Conservation (phyloP, 2,329 filamentous ascomycete species). For the Colletotrichum sp. region DNA sequence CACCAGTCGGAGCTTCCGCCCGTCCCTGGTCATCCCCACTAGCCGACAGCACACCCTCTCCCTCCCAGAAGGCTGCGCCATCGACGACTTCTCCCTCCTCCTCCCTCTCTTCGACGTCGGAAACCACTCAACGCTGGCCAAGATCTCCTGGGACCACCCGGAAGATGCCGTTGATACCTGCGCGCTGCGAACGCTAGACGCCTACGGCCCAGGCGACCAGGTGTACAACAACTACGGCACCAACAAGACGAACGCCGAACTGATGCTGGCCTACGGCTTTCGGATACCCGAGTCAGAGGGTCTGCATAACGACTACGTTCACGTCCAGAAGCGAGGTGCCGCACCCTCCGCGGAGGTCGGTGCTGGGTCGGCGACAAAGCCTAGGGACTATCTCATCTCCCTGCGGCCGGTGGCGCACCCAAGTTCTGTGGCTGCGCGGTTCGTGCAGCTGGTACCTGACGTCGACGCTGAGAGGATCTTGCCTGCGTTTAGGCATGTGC, state of each 20-base stretch:
- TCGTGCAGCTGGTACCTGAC: constrained; percentile 40
- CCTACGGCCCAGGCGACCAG: constrained; percentile 51
- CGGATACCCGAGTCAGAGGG: constrained; percentile 51
- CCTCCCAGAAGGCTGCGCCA: constrained; percentile 41
- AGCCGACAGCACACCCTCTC: constrained; percentile 30
- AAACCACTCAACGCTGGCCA: constrained; percentile 70
- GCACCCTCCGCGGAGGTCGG: constrained; percentile 22
- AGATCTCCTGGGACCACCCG: constrained; percentile 63
- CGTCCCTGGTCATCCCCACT: constrained; percentile 58
- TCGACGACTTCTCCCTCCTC: constrained; percentile 70
- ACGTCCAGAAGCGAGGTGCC: constrained; percentile 53
- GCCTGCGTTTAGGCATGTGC: constrained; percentile 53
- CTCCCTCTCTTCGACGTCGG: constrained; percentile 75
- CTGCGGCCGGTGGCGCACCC: constrained; percentile 51
- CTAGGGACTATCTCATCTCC: constrained; percentile 56
- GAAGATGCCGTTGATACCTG: constrained; percentile 41
- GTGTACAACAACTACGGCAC: constrained; percentile 75
- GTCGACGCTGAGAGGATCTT: constrained; percentile 30
- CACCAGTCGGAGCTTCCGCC: constrained; percentile 68
- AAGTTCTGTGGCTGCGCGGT: constrained; percentile 52
- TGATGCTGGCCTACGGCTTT: constrained; percentile 70
- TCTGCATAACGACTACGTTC: constrained; percentile 66
- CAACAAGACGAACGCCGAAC: constrained; percentile 74
- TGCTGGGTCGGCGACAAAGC: constrained; percentile 22
- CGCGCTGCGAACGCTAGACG: constrained; percentile 45